Evolutionary conservation across 768 basidiomycete genomes (phyloP), one percentile per base, ranked within the genome.

Genomic region (Lentinula aciculospora): DNA sequence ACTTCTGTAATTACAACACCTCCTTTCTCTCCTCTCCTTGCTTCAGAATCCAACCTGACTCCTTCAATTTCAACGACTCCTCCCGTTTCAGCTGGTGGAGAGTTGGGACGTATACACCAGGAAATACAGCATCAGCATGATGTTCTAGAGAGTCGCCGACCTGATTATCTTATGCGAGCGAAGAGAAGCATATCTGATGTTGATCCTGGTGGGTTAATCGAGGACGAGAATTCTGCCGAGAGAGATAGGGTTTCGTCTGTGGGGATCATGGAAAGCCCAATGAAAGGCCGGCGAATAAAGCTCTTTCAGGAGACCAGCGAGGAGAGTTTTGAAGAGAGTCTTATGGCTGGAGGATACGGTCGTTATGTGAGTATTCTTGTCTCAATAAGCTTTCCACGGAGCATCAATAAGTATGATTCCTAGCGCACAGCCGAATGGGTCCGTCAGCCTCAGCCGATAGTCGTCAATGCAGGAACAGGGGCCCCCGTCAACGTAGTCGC

Each of bases 291-390:
- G 57, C 76, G 88, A 51, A 72, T 91, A 34, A 85, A 83, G 62
- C 69, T 92, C 39, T 92, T 91, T 68, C 88, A 89, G 67, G 88
- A 89, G 71, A 90, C 88, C 0, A 87, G 86, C 3, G 88, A 89
- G 46, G 88, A 89, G 69, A 91, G 88, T 64, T 91, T 92, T 63
- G 89, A 92, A 64, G 89, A 92, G 70, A 88, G 88, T 63, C 68
- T 91, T 40, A 88, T 90, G 81, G 88, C 88, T 19, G 88, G 88
- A 29, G 89, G 89, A 7, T 91, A 91, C 68, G 87, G 84, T 1
- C 79, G 80, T 60, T 91, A 90, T 68, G 89, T 86, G 67, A 69
- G 83, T 73, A 47, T n/a, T 23, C 32, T 27, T 21, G 34, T 31
- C 34, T 57, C 53, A 15, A 31, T 59, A 44, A 53, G 48, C 28